Conservation (phyloP, 1,284 basidiomycete species). For the Marasmius tenuissimus region DNA sequence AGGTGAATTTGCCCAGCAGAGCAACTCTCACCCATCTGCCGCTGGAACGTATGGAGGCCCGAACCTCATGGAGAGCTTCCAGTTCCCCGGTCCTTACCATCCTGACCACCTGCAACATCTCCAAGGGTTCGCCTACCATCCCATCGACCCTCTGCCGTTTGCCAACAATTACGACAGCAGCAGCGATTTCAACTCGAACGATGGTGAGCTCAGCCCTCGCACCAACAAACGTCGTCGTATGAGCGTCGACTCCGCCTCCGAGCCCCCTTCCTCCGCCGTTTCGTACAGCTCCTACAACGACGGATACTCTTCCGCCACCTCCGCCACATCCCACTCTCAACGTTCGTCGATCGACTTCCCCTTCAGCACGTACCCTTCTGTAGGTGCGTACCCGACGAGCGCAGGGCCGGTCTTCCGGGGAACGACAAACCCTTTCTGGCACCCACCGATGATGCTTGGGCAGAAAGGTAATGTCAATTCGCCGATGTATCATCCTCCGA, state of each 20-base stretch:
- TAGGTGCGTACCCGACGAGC: slow-evolving; percentile 8
- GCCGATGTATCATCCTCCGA: slow-evolving; percentile 51
- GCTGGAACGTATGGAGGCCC: neutral
- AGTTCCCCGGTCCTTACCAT: slow-evolving; percentile 70
- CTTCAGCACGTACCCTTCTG: slow-evolving; percentile 41
- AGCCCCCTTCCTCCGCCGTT: slow-evolving; percentile 60
- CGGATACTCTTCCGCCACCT: slow-evolving; percentile 43
- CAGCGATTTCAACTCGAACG: slow-evolving; percentile 10
- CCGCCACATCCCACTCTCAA: slow-evolving; percentile 41
- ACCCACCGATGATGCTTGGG: slow-evolving; percentile 67
- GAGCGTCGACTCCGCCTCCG: slow-evolving; percentile 70
- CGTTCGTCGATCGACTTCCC: slow-evolving; percentile 65
- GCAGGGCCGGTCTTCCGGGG: slow-evolving; percentile 8
- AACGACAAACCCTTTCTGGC: slow-evolving; percentile 58
- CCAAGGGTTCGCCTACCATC: slow-evolving; percentile 42
- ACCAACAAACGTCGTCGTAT: slow-evolving; percentile 66
- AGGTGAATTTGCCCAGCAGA: slow-evolving; percentile 40
- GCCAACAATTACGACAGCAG: slow-evolving; percentile 28
- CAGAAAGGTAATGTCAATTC: slow-evolving; percentile 33
- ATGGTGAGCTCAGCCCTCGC: slow-evolving; percentile 41
- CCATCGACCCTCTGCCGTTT: slow-evolving; percentile 51
- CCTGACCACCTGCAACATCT: slow-evolving; percentile 64
- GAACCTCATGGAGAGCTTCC: slow-evolving; percentile 30
- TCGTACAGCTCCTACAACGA: slow-evolving; percentile 52
- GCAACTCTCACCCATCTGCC: slow-evolving; percentile 5